These are phyloP conservation scores for Claviceps fusiformis DNA, from an alignment of 2,329 filamentous ascomycete species.

Conservation along the genomic window DNA sequence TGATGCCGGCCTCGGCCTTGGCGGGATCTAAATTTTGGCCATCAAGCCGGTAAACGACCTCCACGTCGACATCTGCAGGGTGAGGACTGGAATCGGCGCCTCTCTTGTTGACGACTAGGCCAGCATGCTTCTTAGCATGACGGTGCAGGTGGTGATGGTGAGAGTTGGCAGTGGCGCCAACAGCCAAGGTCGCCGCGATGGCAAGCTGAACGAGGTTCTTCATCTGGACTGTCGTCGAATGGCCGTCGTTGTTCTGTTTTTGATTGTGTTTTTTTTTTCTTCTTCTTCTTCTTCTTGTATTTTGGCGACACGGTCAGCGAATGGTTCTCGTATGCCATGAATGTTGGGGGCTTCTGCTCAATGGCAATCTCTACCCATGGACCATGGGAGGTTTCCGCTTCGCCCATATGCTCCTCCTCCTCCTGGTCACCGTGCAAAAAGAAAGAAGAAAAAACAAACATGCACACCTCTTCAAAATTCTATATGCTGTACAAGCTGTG, in stretches of 20 bases:
- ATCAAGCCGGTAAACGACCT: constrained; percentile 59
- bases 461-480: not conserved
- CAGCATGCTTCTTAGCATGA: constrained; percentile 40
- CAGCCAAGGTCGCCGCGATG: constrained; percentile 38
- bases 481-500: not conserved
- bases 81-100: constrained; percentile 32
- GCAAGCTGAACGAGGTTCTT: constrained; percentile 26
- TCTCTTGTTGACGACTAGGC: constrained; percentile 34
- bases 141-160: constrained; percentile 47
- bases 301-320: not conserved
- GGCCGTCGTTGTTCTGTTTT: not conserved
- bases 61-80: constrained; percentile 45
- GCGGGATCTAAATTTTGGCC: constrained; percentile 45
- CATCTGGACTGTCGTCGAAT: constrained; percentile 4
- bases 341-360: not conserved
- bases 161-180: constrained; percentile 42
- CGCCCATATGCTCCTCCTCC: not conserved
- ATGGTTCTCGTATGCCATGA: not conserved
- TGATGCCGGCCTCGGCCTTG: constrained; percentile 59
- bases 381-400: not conserved
- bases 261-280: too few relatives aligned
- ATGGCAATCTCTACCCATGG: not conserved
- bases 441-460: not conserved
- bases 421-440: not conserved
- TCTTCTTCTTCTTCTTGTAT: not conserved